Evolutionary conservation across 495 filamentous ascomycete genomes (phyloP), one percentile per base, ranked within the genome.

Genomic region (Penicillium canescens): DNA sequence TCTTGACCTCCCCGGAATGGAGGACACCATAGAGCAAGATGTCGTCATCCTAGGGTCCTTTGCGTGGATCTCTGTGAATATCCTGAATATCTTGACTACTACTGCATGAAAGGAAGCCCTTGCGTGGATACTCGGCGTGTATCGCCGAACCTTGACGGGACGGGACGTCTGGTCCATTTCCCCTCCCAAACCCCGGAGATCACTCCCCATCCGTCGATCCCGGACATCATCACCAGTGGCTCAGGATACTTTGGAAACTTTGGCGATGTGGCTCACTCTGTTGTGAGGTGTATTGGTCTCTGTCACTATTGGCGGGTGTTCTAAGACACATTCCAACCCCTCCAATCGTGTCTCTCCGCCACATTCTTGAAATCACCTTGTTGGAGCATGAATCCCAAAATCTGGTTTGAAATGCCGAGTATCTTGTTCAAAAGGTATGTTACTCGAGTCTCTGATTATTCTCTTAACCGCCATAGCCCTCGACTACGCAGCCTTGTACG

Each of bases 131-230:
- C 36, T 67, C 55, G 61, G 56, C 61, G 66, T 71, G 64, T 61
- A 63, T 61, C 63, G 64, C 70, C 69, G 65, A 75, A 75, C 73
- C 73, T 76, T 75, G 69, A 76, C 73, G 73, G 73, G 70, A 70
- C 73, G 73, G 73, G 62, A 68, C 72, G 71, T 59, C 38, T 42
- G 61, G 64, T 64, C 63, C 63, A 64, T 54, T 54, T 37, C 16
- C 50, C 40, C 13, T 33, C 21, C 11, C 37, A 8, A 40, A 54
- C 26, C 41, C 49, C 49, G 49, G 48, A 21, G 24, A 46, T 42
- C 42, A 39, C n/a, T 18, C 54, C 38, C 24, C 24, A 26, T 51
- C 34, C 38, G 54, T 41, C 47, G 42, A 40, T 43, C 26, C 12
- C 10, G 21, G 23, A 36, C 28, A 31, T 31, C 28, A 31, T 7